A percentile compares a stretch with the other conserved stretches of the same genome.
Conservation (phyloP, 2,329 filamentous ascomycete genomes). For the Diaporthe amygdali region DNA sequence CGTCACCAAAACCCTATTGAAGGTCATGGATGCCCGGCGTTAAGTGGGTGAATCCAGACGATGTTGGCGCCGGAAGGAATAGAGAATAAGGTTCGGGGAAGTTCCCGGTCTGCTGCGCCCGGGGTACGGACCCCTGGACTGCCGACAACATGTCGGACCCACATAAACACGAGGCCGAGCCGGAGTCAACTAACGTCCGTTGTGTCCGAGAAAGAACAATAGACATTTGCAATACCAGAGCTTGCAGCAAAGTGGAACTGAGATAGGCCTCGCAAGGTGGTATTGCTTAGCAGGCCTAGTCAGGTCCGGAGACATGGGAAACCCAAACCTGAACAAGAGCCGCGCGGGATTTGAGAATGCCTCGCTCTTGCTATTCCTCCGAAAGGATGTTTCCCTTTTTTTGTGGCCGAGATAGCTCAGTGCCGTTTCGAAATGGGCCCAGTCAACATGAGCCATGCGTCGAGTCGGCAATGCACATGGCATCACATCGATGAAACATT, state of each 20-base stretch:
- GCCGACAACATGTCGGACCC: neutral
- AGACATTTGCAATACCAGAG: neutral
- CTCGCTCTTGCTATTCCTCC: neutral
- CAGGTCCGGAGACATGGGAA: no score
- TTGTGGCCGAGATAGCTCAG: neutral
- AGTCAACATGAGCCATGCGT: neutral
- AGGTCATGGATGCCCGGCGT: neutral
- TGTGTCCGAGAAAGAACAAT: neutral
- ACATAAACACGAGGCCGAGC: neutral
- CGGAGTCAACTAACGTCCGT: neutral
- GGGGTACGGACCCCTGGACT: neutral
- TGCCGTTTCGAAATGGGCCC: neutral
- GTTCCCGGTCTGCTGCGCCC: neutral
- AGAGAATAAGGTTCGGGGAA: neutral
- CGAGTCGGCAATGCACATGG: neutral
- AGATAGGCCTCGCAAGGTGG: neutral
- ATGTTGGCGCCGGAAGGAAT: no score
- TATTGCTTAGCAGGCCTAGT: no score
- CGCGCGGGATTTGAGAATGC: neutral
- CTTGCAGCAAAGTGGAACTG: neutral
- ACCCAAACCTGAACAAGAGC: neutral
- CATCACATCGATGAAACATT: neutral
- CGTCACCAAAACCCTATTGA: neutral
- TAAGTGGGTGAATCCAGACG: neutral
- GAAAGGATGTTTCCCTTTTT: neutral